Conservation (phyloP, 2,329 filamentous ascomycete species). For the Westerdykella sp. region DNA sequence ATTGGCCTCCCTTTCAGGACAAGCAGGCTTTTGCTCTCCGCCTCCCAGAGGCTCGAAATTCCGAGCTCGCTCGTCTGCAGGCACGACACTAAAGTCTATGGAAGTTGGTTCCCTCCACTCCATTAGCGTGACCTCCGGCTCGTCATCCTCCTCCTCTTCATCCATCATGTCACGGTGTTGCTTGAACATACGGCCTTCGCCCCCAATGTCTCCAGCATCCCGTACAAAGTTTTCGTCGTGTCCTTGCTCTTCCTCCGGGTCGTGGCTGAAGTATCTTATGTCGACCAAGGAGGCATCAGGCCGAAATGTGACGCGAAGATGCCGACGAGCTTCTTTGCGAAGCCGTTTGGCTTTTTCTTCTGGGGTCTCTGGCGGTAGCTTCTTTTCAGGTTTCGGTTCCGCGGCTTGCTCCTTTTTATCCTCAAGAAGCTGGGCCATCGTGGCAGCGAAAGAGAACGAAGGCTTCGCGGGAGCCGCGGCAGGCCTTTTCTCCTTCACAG, state of each 20-base stretch:
- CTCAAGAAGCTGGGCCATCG: slow-evolving; percentile 43
- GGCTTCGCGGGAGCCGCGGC: slow-evolving; percentile 23
- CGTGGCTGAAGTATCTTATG: slow-evolving; percentile 64
- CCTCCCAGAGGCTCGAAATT: slow-evolving; percentile 45
- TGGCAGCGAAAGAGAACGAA: slow-evolving; percentile 36
- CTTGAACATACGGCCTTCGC: slow-evolving; percentile 49
- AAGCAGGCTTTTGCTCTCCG: slow-evolving; percentile 35
- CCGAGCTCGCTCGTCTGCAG: slow-evolving; percentile 36
- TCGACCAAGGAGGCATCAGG: slow-evolving; percentile 60
- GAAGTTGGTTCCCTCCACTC: slow-evolving; percentile 30
- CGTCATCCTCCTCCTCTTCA: slow-evolving; percentile 55
- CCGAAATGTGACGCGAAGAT: slow-evolving; percentile 66
- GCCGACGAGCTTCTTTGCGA: slow-evolving; percentile 65
- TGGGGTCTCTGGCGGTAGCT: slow-evolving; percentile 54
- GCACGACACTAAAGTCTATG: slow-evolving; percentile 42
- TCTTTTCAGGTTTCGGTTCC: slow-evolving; percentile 48
- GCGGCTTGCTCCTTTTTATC: slow-evolving; percentile 50
- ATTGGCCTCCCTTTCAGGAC: slow-evolving; percentile 40
- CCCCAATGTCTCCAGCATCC: slow-evolving; percentile 66
- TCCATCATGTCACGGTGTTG: slow-evolving; percentile 60
- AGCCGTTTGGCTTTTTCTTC: slow-evolving; percentile 63
- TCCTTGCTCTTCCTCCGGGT: slow-evolving; percentile 63
- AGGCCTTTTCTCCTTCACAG: slow-evolving; percentile 27
- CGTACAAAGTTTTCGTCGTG: slow-evolving; percentile 62
- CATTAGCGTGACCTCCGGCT: slow-evolving; percentile 39